Conservation (phyloP, 805 yeast genomes). For the Monosporozyma yasuniensis region DNA sequence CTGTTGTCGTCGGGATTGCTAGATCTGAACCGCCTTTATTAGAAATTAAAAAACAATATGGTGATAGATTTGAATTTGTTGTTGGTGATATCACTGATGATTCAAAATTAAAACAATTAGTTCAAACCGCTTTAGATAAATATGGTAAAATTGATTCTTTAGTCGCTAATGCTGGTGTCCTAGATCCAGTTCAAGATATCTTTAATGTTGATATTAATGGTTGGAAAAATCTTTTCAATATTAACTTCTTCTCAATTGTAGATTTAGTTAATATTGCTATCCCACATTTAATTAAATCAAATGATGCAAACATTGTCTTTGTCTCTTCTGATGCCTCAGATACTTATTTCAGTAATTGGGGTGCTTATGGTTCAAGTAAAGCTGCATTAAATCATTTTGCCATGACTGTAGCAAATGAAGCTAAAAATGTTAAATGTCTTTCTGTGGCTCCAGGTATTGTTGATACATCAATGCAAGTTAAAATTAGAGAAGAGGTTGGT, state of each 20-base stretch:
- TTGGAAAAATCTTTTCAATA: slow-evolving; percentile 62
- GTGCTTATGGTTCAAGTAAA: slow-evolving; percentile 83
- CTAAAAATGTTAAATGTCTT: slow-evolving; percentile 41
- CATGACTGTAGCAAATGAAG: slow-evolving; percentile 59
- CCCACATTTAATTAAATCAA: slow-evolving; percentile 45
- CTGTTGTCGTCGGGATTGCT: slow-evolving; percentile 58
- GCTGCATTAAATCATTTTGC: slow-evolving; percentile 82
- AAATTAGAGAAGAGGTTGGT: slow-evolving; percentile 56
- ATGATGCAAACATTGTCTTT: slow-evolving; percentile 56
- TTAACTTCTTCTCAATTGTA: slow-evolving; percentile 72
- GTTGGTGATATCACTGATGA: slow-evolving; percentile 54
- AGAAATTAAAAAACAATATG: slow-evolving; percentile 37
- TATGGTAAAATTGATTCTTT: slow-evolving; percentile 58
- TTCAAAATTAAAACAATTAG: slow-evolving; percentile 26
- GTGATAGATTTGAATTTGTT: slow-evolving; percentile 44
- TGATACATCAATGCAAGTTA: slow-evolving; percentile 77
- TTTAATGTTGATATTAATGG: slow-evolving; percentile 34
- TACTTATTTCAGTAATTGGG: slow-evolving; percentile 48
- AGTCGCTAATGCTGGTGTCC: slow-evolving; percentile 73
- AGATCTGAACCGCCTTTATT: slow-evolving; percentile 48
- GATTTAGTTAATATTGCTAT: slow-evolving; percentile 45
- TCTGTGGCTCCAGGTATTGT: slow-evolving; percentile 93
- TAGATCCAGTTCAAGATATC: slow-evolving; percentile 65
- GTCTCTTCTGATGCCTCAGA: slow-evolving; percentile 86
- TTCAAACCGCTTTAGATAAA: slow-evolving; percentile 38